Evolutionary conservation across 1,284 basidiomycete species (phyloP).

Genomic region (Lentinula novae-zelandiae): DNA sequence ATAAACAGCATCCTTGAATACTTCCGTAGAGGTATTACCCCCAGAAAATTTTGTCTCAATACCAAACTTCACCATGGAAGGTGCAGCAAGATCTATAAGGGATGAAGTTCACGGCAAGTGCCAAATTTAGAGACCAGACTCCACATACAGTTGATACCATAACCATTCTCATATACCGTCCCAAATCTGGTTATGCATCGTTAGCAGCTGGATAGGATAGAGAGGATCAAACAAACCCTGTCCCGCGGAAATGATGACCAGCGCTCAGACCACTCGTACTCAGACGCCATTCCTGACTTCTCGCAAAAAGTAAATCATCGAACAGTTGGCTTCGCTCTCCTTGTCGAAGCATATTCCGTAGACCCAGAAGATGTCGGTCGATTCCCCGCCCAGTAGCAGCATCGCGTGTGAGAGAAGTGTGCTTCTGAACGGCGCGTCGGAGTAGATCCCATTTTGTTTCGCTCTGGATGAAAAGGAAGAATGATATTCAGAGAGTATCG

Average conservation of each 20-base stretch:
- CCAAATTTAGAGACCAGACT: background rate
- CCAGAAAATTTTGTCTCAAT: conserved; percentile 87
- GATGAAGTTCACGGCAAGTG: conserved; percentile 10
- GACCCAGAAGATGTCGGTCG: conserved; percentile 89
- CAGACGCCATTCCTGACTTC: conserved; percentile 85
- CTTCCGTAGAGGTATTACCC: conserved; percentile 66
- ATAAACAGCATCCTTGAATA: conserved; percentile 67
- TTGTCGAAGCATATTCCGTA: conserved; percentile 64
- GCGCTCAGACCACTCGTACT: conserved; percentile 90
- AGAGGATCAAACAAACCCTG: conserved; percentile 55
- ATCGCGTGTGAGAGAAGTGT: conserved; percentile 74
- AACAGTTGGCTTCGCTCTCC: conserved; percentile 50
- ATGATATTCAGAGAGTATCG: background rate
- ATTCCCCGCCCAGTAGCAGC: conserved; percentile 84
- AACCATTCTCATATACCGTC: conserved; percentile 76
- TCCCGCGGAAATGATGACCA: conserved; percentile 86
- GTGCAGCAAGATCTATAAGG: conserved; percentile 74
- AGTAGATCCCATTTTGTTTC: conserved; percentile 52
- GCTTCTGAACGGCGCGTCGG: conserved; percentile 67
- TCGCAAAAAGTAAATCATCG: conserved; percentile 75
- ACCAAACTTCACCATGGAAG: conserved; percentile 87
- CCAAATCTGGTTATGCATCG: conserved; percentile 59
- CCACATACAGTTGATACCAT: conserved; percentile 86
- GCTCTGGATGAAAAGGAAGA: conserved; percentile 28
- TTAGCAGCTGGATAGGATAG: background rate